Conservation (phyloP, 306 rosid genomes). For the Cucurbita moschata region DNA sequence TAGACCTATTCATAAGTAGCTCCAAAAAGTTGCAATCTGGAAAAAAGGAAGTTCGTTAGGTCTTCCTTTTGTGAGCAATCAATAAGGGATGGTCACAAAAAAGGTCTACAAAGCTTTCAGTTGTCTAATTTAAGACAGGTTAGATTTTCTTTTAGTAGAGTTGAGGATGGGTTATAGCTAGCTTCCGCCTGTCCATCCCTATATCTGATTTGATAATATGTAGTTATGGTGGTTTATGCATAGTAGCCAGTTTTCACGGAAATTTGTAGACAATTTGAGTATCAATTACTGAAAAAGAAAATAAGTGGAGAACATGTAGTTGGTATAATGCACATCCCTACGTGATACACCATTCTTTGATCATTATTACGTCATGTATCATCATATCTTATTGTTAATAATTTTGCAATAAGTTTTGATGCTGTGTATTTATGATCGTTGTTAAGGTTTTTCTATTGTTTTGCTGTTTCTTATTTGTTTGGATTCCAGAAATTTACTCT, state of each 20-base stretch:
- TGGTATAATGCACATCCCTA: not conserved
- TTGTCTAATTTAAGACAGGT: not conserved
- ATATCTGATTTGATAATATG: not conserved
- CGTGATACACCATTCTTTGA: not conserved
- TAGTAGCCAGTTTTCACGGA: not conserved
- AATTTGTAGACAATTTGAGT: not conserved
- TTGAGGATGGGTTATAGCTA: not conserved
- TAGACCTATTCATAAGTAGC: not conserved
- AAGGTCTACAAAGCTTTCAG: not conserved
- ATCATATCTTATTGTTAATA: not conserved
- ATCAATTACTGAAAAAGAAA: not conserved
- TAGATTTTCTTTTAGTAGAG: not conserved
- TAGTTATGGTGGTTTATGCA: not conserved
- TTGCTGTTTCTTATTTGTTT: not conserved
- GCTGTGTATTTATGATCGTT: not conserved
- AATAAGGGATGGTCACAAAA: not conserved
- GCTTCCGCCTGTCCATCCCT: not conserved
- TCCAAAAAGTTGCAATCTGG: not conserved
- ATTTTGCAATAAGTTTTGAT: not conserved
- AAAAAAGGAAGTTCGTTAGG: not conserved
- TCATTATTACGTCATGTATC: not conserved
- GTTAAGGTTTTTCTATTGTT: not conserved
- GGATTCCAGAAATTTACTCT: not conserved
- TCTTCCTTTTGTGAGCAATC: not conserved
- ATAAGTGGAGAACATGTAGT: not conserved